phyloP scores from a whole-genome alignment of 2,329 filamentous ascomycete genomes.

The Stagonosporopsis rhizophila region DNA sequence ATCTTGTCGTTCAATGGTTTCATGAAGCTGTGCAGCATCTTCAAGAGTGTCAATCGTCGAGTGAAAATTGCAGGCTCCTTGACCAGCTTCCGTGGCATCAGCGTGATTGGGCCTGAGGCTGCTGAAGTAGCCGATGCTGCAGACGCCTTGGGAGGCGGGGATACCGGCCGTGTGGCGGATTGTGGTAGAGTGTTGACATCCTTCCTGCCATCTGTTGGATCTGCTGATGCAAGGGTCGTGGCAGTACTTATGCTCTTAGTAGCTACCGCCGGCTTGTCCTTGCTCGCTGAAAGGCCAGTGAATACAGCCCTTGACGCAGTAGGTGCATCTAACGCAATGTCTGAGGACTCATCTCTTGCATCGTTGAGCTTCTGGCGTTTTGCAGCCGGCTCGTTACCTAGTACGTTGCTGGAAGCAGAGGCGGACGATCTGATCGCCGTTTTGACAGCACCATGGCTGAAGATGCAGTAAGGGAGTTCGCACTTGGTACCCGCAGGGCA shows the following conservation, averaged over 20 bases:
- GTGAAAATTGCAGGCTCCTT: conserved; percentile 52
- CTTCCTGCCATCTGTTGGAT: conserved; percentile 14
- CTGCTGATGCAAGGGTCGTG: conserved; percentile 1
- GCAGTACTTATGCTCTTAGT: conserved; percentile 11
- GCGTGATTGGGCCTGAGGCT: conserved; percentile 55
- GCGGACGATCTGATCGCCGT: conserved; percentile 5
- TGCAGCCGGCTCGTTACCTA: conserved; percentile 23
- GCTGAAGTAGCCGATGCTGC: conserved; percentile 21
- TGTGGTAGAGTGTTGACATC: conserved; percentile 19
- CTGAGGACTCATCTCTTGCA: conserved; percentile 12
- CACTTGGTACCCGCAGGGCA: conserved; percentile 62
- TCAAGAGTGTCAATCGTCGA: conserved; percentile 54
- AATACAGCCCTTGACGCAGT: conserved; percentile 27
- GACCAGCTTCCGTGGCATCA: conserved; percentile 72
- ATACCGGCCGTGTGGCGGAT: conserved; percentile 40
- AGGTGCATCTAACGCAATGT: background rate
- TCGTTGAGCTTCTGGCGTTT: conserved; percentile 44
- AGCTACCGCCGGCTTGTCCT: conserved; percentile 17
- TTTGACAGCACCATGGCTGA: conserved; percentile 57
- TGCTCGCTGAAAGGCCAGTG: conserved; percentile 34
- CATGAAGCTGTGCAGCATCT: conserved; percentile 70
- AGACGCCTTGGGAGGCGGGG: conserved; percentile 38
- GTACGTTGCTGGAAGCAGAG: conserved; percentile 1
- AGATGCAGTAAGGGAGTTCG: conserved; percentile 64
- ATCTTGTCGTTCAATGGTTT: conserved; percentile 71